phyloP scores from a whole-genome alignment of 2,329 filamentous ascomycete species.

The Pestalotiopsis sp. region DNA sequence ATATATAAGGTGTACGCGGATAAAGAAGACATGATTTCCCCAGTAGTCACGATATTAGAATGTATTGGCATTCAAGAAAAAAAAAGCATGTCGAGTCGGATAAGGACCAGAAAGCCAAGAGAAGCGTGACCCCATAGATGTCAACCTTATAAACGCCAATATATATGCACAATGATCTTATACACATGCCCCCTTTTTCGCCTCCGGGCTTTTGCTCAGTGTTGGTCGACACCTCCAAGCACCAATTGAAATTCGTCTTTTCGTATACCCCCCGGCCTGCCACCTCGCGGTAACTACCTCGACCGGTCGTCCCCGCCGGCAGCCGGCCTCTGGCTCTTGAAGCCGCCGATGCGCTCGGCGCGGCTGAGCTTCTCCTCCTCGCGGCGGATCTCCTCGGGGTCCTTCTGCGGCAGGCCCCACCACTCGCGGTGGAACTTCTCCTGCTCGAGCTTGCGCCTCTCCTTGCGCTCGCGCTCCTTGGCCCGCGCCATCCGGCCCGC shows the following conservation, averaged over 20 bases:
- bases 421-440: conserved; percentile 68
- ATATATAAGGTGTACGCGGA: no score
- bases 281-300: not conserved
- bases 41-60: not conserved
- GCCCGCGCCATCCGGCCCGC: conserved; percentile 72
- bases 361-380: conserved; percentile 55
- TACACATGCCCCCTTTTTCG: not conserved
- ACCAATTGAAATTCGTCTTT: not conserved
- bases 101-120: not conserved
- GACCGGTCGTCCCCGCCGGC: not conserved
- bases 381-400: conserved; percentile 50
- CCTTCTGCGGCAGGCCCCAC: conserved; percentile 66
- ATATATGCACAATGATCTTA: conserved; percentile 10
- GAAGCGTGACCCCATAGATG: conserved; percentile 4
- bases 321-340: conserved; percentile 2
- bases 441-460: conserved; percentile 61
- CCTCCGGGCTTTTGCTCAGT: not conserved
- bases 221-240: not conserved
- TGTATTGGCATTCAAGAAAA: not conserved
- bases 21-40: not conserved
- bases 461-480: conserved; percentile 66
- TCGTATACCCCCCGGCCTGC: not conserved
- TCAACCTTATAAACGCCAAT: conserved; percentile 5
- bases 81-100: not conserved
- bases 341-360: conserved; percentile 59